Percentiles rank a stretch among this genome's conserved stretches.
Evolutionary conservation across 2,329 filamentous ascomycete species (phyloP).

Genomic region (Talaromyces sp.): DNA sequence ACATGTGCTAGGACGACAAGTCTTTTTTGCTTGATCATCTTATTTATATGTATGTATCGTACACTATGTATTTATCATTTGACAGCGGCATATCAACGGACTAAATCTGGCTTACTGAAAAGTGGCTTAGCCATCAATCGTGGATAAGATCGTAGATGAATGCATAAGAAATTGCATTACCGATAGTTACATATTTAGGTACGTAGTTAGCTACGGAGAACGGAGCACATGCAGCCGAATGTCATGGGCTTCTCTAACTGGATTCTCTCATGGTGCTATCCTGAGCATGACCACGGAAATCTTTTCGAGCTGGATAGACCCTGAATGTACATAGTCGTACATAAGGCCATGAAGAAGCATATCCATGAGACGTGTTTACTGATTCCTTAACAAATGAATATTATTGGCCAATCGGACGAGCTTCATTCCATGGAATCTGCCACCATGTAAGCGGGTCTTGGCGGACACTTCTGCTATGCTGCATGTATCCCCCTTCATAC

Average conservation of each 20-base stretch:
- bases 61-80: neutral
- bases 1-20: neutral
- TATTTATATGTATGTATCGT: neutral
- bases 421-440: neutral
- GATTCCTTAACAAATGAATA: neutral
- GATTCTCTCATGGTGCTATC: neutral
- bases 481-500: neutral
- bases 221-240: neutral
- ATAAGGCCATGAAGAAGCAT: neutral
- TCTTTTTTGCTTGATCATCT: neutral
- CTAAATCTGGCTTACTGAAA: neutral
- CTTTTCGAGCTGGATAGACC: neutral
- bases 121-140: neutral
- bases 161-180: slow-evolving; percentile 2
- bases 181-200: too few relatives aligned
- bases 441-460: slow-evolving; percentile 3
- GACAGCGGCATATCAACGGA: neutral
- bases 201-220: neutral
- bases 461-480: slow-evolving; percentile 1
- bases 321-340: neutral
- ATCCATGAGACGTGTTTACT: neutral
- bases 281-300: neutral
- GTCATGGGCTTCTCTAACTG: neutral
- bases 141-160: slow-evolving; percentile 1
- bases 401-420: neutral